Evolutionary conservation across 345 rosid genomes (phyloP).

Genomic region (Linum usitatissimum): DNA sequence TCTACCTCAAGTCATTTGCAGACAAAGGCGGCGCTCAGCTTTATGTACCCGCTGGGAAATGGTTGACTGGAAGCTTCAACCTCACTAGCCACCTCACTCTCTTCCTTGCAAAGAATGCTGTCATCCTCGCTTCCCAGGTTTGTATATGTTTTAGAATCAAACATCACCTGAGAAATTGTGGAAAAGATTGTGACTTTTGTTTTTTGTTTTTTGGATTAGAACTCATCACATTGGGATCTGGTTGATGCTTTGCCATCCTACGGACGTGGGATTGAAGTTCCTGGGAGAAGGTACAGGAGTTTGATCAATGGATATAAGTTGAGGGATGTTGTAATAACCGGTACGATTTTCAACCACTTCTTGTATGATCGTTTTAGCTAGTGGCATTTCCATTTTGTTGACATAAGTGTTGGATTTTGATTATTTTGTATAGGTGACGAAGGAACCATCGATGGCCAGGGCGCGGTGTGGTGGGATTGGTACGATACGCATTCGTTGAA

Average conservation of each 20-base stretch:
- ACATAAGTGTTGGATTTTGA: neutral
- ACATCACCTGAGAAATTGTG: too few relatives aligned
- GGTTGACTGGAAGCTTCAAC: conserved; percentile 90
- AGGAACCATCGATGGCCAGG: conserved; percentile 88
- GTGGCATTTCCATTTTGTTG: too few relatives aligned
- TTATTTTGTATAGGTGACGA: conserved; percentile 47
- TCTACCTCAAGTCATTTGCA: conserved; percentile 87
- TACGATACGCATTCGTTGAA: conserved; percentile 50
- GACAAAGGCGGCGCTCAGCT: conserved; percentile 99
- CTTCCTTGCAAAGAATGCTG: conserved; percentile 78
- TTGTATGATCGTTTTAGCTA: too few relatives aligned
- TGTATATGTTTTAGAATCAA: neutral
- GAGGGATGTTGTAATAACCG: conserved; percentile 72
- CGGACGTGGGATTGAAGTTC: conserved; percentile 78
- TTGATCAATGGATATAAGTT: conserved; percentile 72
- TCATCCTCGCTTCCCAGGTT: conserved; percentile 89
- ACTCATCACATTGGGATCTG: conserved; percentile 72
- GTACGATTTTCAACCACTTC: conserved; percentile 18
- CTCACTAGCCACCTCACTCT: conserved; percentile 96
- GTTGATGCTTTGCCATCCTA: conserved; percentile 79
- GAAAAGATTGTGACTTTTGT: neutral
- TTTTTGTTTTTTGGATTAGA: conserved; percentile 23
- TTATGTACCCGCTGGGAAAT: conserved; percentile 74
- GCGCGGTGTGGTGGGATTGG: conserved; percentile 86
- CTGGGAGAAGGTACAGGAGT: conserved; percentile 65